These are phyloP conservation scores for Penicillium arizonense DNA, from an alignment of 495 filamentous ascomycete genomes.

Conservation along the genomic window DNA sequence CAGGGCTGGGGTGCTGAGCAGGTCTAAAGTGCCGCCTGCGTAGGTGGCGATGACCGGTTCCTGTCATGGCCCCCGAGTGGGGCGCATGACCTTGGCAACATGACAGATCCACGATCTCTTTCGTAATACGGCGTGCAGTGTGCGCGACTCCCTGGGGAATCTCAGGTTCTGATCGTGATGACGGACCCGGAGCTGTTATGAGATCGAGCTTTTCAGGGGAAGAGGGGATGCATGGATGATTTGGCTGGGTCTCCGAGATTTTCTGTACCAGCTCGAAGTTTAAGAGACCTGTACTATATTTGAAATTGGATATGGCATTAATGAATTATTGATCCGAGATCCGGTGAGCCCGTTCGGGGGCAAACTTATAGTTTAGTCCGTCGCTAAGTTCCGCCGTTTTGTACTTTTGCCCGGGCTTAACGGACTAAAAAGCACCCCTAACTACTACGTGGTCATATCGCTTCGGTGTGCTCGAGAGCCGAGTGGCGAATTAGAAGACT, in stretches of 20 bases:
- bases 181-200: neutral
- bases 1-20: slow-evolving; percentile 90
- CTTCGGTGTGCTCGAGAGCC: slow-evolving; percentile 7
- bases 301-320: slow-evolving; percentile 9
- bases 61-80: neutral
- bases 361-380: neutral
- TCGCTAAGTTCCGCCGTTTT: neutral
- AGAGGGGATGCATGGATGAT: neutral
- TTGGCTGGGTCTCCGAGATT: neutral
- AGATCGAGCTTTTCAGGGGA: neutral
- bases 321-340: slow-evolving; percentile 1
- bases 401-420: neutral
- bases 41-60: slow-evolving; percentile 1
- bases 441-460: slow-evolving; percentile 14
- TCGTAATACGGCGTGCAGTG: neutral
- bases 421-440: neutral
- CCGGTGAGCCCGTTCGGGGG: neutral
- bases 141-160: neutral
- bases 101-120: neutral
- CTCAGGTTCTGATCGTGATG: neutral
- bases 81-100: neutral
- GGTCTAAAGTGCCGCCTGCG: slow-evolving; percentile 51
- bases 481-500: slow-evolving; percentile 22
- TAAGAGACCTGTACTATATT: slow-evolving; percentile 18
- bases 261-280: neutral